phyloP scores from a whole-genome alignment of 2,329 filamentous ascomycete genomes.

The Penicillium psychrosexuale region DNA sequence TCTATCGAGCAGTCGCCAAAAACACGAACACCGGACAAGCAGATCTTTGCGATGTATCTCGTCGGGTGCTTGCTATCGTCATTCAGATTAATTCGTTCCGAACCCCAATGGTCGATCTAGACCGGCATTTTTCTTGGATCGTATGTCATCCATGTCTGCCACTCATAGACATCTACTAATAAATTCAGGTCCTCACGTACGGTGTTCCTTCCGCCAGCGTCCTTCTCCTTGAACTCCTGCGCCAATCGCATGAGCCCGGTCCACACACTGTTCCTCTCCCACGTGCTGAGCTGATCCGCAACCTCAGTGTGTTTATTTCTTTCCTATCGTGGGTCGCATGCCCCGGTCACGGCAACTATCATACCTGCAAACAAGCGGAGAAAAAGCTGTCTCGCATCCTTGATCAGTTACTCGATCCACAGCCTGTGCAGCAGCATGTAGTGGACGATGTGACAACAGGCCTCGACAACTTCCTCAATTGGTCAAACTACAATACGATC shows the following conservation, averaged over 20 bases:
- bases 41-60: slow-evolving; percentile 33
- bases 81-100: slow-evolving; percentile 28
- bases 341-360: slow-evolving; percentile 36
- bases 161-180: neutral
- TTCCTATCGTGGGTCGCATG: slow-evolving; percentile 33
- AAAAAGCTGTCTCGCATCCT: slow-evolving; percentile 37
- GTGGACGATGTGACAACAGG: slow-evolving; percentile 32
- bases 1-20: slow-evolving; percentile 35
- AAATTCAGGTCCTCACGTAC: slow-evolving; percentile 30
- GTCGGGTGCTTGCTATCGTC: slow-evolving; percentile 31
- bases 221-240: slow-evolving; percentile 34
- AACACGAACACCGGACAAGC: slow-evolving; percentile 31
- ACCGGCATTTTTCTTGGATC: slow-evolving; percentile 35
- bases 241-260: slow-evolving; percentile 29
- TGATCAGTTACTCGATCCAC: slow-evolving; percentile 36
- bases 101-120: slow-evolving; percentile 30
- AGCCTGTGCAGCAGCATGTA: slow-evolving; percentile 28
- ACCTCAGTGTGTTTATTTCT: slow-evolving; percentile 35
- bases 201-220: slow-evolving; percentile 35
- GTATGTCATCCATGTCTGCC: slow-evolving; percentile 18
- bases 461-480: slow-evolving; percentile 33
- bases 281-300: slow-evolving; percentile 34
- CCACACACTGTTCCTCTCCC: slow-evolving; percentile 27
- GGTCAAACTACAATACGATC: slow-evolving; percentile 31
- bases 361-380: slow-evolving; percentile 35